Percentiles rank a stretch among this genome's conserved stretches.
These are phyloP conservation scores for Pezicula neosporulosa DNA, from an alignment of 2,329 filamentous ascomycete genomes.

Conservation along the genomic window DNA sequence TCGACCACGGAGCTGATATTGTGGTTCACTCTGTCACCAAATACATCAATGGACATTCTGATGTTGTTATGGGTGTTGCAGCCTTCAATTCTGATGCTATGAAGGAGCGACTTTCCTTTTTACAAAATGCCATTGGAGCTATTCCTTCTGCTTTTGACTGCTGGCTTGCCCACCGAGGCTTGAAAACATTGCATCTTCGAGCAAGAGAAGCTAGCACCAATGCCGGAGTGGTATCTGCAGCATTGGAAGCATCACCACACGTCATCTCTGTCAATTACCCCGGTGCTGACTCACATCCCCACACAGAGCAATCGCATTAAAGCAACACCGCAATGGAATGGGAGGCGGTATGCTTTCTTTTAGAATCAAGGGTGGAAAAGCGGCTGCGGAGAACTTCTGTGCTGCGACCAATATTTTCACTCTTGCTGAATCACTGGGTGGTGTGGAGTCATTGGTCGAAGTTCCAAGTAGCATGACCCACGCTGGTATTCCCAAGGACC, in stretches of 20 bases:
- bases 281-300: constrained; percentile 81
- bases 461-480: constrained; percentile 96
- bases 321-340: constrained; percentile 91
- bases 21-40: constrained; percentile 97
- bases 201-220: constrained; percentile 82
- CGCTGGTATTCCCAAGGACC: constrained; percentile 85
- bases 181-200: constrained; percentile 94
- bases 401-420: constrained; percentile 86
- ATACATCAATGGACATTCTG: constrained; percentile 97
- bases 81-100: constrained; percentile 88
- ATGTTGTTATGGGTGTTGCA: constrained; percentile 96
- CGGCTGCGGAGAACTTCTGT: constrained; percentile 89
- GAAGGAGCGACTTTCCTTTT: constrained; percentile 74
- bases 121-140: constrained; percentile 96
- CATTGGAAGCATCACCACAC: constrained; percentile 75
- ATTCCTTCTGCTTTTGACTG: constrained; percentile 94
- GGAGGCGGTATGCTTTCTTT: constrained; percentile 98
- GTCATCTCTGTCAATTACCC: constrained; percentile 95
- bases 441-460: constrained; percentile 88
- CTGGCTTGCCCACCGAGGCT: constrained; percentile 94
- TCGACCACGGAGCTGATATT: constrained; percentile 92
- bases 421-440: constrained; percentile 86
- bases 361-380: constrained; percentile 82
- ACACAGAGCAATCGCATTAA: constrained; percentile 82
- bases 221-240: constrained; percentile 71